Evolutionary conservation across 306 rosid species (phyloP).

Genomic region (Acmispon strigosus): DNA sequence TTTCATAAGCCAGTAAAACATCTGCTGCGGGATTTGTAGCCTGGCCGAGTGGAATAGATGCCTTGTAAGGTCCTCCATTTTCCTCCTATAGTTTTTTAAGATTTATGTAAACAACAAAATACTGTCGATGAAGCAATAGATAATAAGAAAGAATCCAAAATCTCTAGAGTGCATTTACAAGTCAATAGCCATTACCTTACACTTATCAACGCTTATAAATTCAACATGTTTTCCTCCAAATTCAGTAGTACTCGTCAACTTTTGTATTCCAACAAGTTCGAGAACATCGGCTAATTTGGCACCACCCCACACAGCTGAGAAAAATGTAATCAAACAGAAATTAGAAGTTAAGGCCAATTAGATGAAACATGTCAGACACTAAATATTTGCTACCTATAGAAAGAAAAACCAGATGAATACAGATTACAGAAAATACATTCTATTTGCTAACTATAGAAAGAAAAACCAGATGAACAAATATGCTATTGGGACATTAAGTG

Average conservation of each 20-base stretch:
- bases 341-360: background rate
- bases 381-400: background rate
- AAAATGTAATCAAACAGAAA: constrained; percentile 9
- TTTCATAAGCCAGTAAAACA: constrained; percentile 90
- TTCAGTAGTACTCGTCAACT: constrained; percentile 41
- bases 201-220: constrained; percentile 78
- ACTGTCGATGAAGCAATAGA: background rate
- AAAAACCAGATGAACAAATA: background rate
- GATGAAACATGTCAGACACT: background rate
- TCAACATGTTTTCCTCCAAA: constrained; percentile 93
- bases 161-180: background rate
- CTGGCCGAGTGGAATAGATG: constrained; percentile 86
- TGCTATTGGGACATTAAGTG: too few relatives aligned
- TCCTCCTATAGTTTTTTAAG: constrained; percentile 56
- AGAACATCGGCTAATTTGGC: constrained; percentile 81
- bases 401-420: background rate
- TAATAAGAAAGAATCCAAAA: background rate
- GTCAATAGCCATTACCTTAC: constrained; percentile 59
- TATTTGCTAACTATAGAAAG: background rate
- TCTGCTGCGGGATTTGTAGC: constrained; percentile 92
- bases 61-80: constrained; percentile 97
- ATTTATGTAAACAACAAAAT: background rate
- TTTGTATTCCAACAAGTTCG: constrained; percentile 74
- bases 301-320: constrained; percentile 87
- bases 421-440: too few relatives aligned